A percentile compares a stretch with the other conserved stretches of the same genome.
phyloP scores from a whole-genome alignment of 495 filamentous ascomycete species.

The Hypoxylon cercidicola region DNA sequence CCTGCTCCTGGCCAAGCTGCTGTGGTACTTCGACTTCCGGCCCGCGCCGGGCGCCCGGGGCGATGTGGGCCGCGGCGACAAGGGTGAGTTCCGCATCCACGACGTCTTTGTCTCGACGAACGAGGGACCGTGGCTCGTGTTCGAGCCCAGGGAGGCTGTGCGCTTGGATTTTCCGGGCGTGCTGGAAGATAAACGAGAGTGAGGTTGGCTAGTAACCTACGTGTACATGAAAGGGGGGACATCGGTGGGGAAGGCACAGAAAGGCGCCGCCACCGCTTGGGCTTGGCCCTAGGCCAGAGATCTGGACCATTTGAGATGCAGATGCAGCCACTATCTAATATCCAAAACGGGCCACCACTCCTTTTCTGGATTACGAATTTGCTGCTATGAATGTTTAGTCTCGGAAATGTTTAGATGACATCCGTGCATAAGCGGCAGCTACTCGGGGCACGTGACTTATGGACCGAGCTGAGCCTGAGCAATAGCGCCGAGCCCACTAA shows the following conservation, averaged over 20 bases:
- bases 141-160: background rate
- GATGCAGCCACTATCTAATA: too few relatives aligned
- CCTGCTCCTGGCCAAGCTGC: slow-evolving; percentile 49
- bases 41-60: background rate
- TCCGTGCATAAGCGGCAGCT: too few relatives aligned
- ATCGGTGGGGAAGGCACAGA: too few relatives aligned
- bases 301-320: too few relatives aligned
- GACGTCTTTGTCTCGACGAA: slow-evolving; percentile 1
- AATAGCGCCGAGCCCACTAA: background rate
- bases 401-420: too few relatives aligned
- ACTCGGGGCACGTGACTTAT: too few relatives aligned
- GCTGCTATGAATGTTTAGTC: too few relatives aligned
- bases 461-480: too few relatives aligned
- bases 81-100: slow-evolving; percentile 1
- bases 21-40: slow-evolving; percentile 53
- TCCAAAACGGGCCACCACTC: too few relatives aligned
- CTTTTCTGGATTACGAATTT: too few relatives aligned
- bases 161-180: background rate
- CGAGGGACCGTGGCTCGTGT: slow-evolving; percentile 1
- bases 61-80: background rate
- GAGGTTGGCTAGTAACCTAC: background rate
- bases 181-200: background rate
- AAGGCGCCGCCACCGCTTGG: too few relatives aligned
- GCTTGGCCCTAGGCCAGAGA: too few relatives aligned
- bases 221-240: slow-evolving; percentile 1